Conservation (phyloP, 257 asterid genomes). For the Paulownia fortunei region DNA sequence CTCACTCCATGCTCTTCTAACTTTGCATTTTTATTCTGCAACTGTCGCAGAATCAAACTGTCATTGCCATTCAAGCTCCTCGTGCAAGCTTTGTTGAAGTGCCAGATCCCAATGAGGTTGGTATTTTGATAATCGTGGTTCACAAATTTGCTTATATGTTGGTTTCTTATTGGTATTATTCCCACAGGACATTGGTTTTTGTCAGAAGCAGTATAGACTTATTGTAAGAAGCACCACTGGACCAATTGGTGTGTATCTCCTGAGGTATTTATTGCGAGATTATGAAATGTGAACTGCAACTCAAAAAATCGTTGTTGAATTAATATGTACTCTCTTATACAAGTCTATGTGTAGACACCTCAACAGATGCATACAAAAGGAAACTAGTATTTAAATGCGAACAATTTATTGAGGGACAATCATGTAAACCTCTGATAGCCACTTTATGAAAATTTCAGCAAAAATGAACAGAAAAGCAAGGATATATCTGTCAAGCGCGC, state of each 20-base stretch:
- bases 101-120: conserved; percentile 83
- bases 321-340: not conserved
- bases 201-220: conserved; percentile 58
- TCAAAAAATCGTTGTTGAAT: not conserved
- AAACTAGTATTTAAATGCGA: not conserved
- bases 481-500: conserved; percentile 44
- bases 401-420: not conserved
- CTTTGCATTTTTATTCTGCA: conserved; percentile 18
- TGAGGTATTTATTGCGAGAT: conserved; percentile 52
- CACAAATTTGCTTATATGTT: conserved; percentile 1
- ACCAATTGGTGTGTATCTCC: conserved; percentile 64
- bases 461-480: conserved; percentile 42
- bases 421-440: conserved; percentile 22
- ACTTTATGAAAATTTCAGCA: conserved; percentile 42
- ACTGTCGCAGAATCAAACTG: conserved; percentile 62
- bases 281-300: not conserved
- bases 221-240: conserved; percentile 71
- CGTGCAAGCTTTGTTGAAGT: conserved; percentile 75
- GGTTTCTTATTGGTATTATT: conserved; percentile 34
- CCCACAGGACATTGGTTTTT: conserved; percentile 55
- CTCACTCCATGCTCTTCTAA: conserved; percentile 25
- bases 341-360: not conserved
- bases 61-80: conserved; percentile 77
- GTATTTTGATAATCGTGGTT: conserved; percentile 25
- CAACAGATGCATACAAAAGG: not conserved